Evolutionary conservation across 495 filamentous ascomycete species (phyloP), one percentile per base, ranked within the genome.

Genomic region (Penicillium bialowiezense): DNA sequence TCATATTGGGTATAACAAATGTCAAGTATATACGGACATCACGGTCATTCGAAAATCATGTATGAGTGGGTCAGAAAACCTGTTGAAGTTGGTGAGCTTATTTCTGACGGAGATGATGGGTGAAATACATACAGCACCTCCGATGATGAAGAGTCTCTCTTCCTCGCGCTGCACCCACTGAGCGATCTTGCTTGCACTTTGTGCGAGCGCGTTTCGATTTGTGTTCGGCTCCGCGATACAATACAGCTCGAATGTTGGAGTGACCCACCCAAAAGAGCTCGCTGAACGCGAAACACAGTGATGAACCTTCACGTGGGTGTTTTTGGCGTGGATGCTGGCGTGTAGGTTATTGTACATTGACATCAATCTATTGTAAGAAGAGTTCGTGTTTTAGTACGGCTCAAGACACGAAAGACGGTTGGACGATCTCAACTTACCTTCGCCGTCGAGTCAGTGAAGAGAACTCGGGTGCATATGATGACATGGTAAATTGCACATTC

Each of bases 401-500:
- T n/a, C n/a, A n/a, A n/a, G n/a, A n/a, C n/a, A n/a, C n/a, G n/a
- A n/a, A n/a, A n/a, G n/a, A n/a, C n/a, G n/a, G n/a, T n/a, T n/a
- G n/a, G n/a, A n/a, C n/a, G n/a, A n/a, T n/a, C n/a, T n/a, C 26
- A 24, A 48, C 60, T 37, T 52, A 84, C 75, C 83, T 82, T 65
- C 91, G 76, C 37, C 86, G 75, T 21, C 85, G 80, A 17, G 89
- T 69, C 8, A 83, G 57, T 9, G 71, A 82, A 34, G 64, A 70
- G 59, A 91, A 95, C 47, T 85, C 74, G 0, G 91, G 88, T 12
- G 83, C 75, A 44, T 86, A 90, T 0, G 87, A 81, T 13, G 92
- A 87, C 89, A 96, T 96, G 33, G 82, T 83, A 64, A 96, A 98
- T 60, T 98, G 93, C 14, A 97, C 93, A 64, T 98, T 97, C 14